These are phyloP conservation scores for Ceratobasidium sp. DNA, from an alignment of 1,284 basidiomycete genomes.

Conservation along the genomic window DNA sequence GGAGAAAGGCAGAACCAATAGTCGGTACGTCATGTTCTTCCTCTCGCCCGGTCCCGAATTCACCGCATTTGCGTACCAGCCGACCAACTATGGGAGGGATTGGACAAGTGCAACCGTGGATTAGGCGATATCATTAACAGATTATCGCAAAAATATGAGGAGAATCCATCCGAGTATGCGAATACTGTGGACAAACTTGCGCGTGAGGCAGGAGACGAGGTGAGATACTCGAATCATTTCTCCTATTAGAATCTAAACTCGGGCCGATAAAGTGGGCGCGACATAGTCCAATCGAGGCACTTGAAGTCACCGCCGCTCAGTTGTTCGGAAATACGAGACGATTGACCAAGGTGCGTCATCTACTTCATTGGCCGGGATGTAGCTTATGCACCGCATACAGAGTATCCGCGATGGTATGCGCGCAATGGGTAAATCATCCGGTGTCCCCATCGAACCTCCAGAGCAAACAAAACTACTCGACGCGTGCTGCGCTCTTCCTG, in stretches of 20 bases:
- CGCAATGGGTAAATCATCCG: slow-evolving; percentile 78
- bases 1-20: slow-evolving; percentile 69
- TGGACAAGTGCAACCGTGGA: slow-evolving; percentile 56
- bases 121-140: slow-evolving; percentile 48
- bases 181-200: slow-evolving; percentile 46
- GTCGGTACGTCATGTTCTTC: slow-evolving; percentile 56
- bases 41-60: slow-evolving; percentile 42
- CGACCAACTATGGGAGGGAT: slow-evolving; percentile 68
- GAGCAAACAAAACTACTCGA: slow-evolving; percentile 90
- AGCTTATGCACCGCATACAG: slow-evolving; percentile 52
- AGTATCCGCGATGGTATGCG: slow-evolving; percentile 82
- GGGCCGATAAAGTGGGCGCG: slow-evolving; percentile 22
- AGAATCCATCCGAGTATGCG: slow-evolving; percentile 48
- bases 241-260: background rate
- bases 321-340: slow-evolving; percentile 29
- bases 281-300: slow-evolving; percentile 20
- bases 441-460: slow-evolving; percentile 88
- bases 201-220: slow-evolving; percentile 22
- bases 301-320: slow-evolving; percentile 29
- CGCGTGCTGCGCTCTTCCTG: slow-evolving; percentile 73
- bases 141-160: slow-evolving; percentile 47
- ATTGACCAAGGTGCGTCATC: slow-evolving; percentile 19
- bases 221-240: background rate
- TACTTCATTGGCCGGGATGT: background rate
- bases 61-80: slow-evolving; percentile 54